These are phyloP conservation scores for Atkinsonella texensis DNA, from an alignment of 2,329 filamentous ascomycete species.

Conservation along the genomic window DNA sequence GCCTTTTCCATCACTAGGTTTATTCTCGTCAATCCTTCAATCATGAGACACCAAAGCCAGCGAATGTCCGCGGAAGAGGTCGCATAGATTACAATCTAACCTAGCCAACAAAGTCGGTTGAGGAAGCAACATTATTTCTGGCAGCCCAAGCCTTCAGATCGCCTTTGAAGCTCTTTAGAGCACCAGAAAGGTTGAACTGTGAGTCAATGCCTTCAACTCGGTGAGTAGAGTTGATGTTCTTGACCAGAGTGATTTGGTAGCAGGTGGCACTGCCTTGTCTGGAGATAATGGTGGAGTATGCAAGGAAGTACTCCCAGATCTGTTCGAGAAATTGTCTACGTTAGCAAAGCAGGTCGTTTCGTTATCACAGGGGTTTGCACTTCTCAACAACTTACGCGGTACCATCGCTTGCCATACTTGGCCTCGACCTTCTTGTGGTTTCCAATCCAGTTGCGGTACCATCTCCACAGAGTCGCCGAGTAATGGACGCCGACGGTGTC, in stretches of 20 bases:
- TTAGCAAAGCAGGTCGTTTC: neutral
- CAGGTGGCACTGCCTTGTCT: slow-evolving; percentile 78
- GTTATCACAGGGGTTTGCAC: neutral
- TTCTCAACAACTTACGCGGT: slow-evolving; percentile 51
- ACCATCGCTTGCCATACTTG: slow-evolving; percentile 95
- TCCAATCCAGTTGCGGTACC: slow-evolving; percentile 97
- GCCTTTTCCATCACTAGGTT: neutral
- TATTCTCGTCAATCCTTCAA: neutral
- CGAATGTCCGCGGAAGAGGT: neutral
- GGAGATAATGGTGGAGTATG: slow-evolving; percentile 73
- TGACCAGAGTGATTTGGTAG: slow-evolving; percentile 80
- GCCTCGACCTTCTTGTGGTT: slow-evolving; percentile 86
- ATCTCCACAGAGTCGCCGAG: slow-evolving; percentile 90
- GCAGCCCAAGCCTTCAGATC: slow-evolving; percentile 23
- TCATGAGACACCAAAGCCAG: neutral
- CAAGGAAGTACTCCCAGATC: slow-evolving; percentile 92
- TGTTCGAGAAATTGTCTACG: slow-evolving; percentile 16
- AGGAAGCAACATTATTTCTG: slow-evolving; percentile 24
- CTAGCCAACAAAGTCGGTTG: slow-evolving; percentile 17
- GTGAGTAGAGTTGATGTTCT: slow-evolving; percentile 88
- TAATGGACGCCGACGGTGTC: slow-evolving; percentile 97
- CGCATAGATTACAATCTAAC: slow-evolving; percentile 1
- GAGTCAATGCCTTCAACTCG: slow-evolving; percentile 63
- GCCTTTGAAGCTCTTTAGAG: slow-evolving; percentile 30
- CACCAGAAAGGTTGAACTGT: slow-evolving; percentile 59